These are phyloP conservation scores for Nannizziopsis arthrosporioides DNA, from an alignment of 2,329 filamentous ascomycete species.

Conservation along the genomic window DNA sequence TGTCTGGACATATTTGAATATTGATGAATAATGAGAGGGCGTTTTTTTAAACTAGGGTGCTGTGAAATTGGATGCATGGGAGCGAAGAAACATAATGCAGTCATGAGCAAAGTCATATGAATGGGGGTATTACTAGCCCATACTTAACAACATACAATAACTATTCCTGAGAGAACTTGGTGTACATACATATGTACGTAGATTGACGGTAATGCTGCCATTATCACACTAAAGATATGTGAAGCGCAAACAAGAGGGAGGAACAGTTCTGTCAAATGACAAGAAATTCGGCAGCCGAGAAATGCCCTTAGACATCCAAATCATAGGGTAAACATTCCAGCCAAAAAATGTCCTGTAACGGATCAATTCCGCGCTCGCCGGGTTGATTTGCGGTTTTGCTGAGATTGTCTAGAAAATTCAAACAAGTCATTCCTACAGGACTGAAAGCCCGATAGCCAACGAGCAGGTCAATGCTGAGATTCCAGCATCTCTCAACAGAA, in stretches of 20 bases:
- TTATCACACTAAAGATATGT: not conserved
- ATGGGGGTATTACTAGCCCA: too few species aligned
- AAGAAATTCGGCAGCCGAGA: not conserved
- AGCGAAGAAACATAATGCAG: too few species aligned
- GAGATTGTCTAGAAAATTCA: constrained; percentile 9
- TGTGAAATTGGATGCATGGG: too few species aligned
- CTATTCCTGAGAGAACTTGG: too few species aligned
- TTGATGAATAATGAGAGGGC: too few species aligned
- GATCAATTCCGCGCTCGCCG: not conserved
- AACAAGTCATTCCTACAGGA: constrained; percentile 6
- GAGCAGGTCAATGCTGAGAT: constrained; percentile 8
- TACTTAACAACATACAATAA: too few species aligned
- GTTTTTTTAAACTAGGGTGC: too few species aligned
- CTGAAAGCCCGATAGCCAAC: constrained; percentile 10
- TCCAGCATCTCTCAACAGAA: constrained; percentile 10
- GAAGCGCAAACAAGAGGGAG: not conserved
- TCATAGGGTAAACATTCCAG: constrained; percentile 15
- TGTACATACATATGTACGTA: too few species aligned
- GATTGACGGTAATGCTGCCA: too few species aligned
- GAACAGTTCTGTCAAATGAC: not conserved
- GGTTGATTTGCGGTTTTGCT: not conserved
- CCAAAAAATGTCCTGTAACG: constrained; percentile 13
- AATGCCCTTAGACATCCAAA: not conserved
- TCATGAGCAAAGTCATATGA: too few species aligned
- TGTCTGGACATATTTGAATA: too few species aligned